A percentile compares a stretch with the other conserved stretches of the same genome.
Evolutionary conservation across 176 grass and related monocot genomes (phyloP).

Genomic region (Phoenix roebelenii): DNA sequence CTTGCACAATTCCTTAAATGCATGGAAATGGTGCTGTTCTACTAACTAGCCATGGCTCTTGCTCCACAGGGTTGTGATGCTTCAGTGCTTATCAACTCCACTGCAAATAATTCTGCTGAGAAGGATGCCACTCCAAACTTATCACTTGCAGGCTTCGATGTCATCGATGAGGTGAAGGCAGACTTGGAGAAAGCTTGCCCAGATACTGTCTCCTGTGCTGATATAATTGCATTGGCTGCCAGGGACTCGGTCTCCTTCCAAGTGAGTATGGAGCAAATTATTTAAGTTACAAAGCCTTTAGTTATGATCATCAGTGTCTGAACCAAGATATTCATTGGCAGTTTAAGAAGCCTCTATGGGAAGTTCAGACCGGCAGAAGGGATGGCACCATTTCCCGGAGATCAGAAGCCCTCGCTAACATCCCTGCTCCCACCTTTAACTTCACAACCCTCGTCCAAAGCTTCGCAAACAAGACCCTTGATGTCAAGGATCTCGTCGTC

Average conservation of each 20-base stretch:
- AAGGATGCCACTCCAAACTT: constrained; percentile 55
- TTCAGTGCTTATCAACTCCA: constrained; percentile 65
- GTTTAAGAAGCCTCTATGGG: constrained; percentile 37
- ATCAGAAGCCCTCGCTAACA: constrained; percentile 24
- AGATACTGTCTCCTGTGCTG: constrained; percentile 41
- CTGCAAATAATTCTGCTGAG: constrained; percentile 34
- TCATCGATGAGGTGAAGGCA: constrained; percentile 55
- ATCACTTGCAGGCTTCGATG: constrained; percentile 56
- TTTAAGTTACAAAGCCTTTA: not conserved
- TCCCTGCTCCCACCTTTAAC: constrained; percentile 32
- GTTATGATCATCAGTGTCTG: not conserved
- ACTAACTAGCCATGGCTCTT: too few relatives aligned
- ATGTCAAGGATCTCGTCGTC: constrained; percentile 62
- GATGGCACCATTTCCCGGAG: constrained; percentile 34
- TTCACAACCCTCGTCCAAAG: constrained; percentile 20
- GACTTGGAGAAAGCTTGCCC: constrained; percentile 59
- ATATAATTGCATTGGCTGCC: constrained; percentile 56
- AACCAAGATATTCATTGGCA: constrained; percentile 3
- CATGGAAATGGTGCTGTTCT: too few relatives aligned
- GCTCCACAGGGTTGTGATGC: constrained; percentile 61
- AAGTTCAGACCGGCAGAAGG: constrained; percentile 47
- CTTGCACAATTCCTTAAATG: too few relatives aligned
- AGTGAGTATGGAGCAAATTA: not conserved
- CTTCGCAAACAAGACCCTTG: constrained; percentile 33
- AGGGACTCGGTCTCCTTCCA: constrained; percentile 50